Conservation (phyloP, 495 filamentous ascomycete genomes). For the Trichodelitschia bisporula region DNA sequence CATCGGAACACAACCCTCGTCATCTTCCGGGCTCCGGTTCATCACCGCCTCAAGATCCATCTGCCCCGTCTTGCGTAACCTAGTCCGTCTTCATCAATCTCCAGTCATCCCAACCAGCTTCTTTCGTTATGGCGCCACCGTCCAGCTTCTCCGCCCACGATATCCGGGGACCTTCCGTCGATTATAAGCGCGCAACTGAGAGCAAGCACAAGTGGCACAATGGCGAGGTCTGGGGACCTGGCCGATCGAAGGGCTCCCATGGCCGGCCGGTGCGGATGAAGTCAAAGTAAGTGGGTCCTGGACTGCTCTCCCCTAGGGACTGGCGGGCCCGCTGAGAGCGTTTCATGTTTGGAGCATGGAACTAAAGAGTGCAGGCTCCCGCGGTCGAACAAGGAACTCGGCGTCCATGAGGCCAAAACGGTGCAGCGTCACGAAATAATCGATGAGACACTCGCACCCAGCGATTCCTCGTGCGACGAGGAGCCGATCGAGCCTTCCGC, state of each 20-base stretch:
- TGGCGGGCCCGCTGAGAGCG: too few relatives aligned
- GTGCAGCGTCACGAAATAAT: background rate
- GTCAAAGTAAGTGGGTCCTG: slow-evolving; percentile 7
- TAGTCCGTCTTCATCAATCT: too few relatives aligned
- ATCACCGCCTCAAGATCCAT: too few relatives aligned
- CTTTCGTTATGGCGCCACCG: too few relatives aligned
- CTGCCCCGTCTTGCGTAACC: too few relatives aligned
- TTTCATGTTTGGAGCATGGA: too few relatives aligned
- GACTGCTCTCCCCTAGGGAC: too few relatives aligned
- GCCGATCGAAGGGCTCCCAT: slow-evolving; percentile 1
- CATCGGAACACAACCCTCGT: too few relatives aligned
- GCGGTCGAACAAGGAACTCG: background rate
- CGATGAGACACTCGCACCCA: slow-evolving; percentile 7
- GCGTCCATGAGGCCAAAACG: background rate
- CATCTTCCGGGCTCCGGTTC: too few relatives aligned
- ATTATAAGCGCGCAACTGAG: slow-evolving; percentile 21
- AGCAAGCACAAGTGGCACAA: slow-evolving; percentile 30
- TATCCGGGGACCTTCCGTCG: too few relatives aligned
- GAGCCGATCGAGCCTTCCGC: slow-evolving; percentile 18
- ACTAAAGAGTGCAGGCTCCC: background rate
- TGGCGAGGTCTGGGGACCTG: slow-evolving; percentile 12
- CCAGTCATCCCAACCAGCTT: too few relatives aligned
- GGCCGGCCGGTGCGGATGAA: slow-evolving; percentile 9
- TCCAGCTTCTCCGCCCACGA: too few relatives aligned
- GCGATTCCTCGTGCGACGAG: slow-evolving; percentile 11